Evolutionary conservation across 495 filamentous ascomycete genomes (phyloP).

Genomic region (Penicillium subrubescens): DNA sequence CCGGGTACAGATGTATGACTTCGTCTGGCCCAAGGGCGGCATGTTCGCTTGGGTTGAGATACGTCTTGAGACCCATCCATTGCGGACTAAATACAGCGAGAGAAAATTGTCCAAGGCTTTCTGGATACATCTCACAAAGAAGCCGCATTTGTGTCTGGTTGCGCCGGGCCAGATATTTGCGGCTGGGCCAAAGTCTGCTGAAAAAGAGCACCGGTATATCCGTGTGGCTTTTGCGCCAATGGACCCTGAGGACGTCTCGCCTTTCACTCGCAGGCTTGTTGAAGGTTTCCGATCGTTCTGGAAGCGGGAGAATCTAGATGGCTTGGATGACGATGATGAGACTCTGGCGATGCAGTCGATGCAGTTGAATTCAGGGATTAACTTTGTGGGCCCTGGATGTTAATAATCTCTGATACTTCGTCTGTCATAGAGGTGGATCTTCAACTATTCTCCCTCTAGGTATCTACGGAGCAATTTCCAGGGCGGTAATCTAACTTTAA

Average conservation of each 20-base stretch:
- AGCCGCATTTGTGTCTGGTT: constrained; percentile 66
- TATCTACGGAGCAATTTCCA: not conserved
- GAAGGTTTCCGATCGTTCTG: constrained; percentile 74
- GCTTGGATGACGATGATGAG: constrained; percentile 56
- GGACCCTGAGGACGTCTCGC: constrained; percentile 63
- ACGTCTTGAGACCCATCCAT: constrained; percentile 69
- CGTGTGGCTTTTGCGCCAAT: constrained; percentile 88
- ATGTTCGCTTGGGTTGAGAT: constrained; percentile 90
- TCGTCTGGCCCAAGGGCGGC: constrained; percentile 78
- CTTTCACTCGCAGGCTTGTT: constrained; percentile 61
- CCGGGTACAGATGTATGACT: constrained; percentile 70
- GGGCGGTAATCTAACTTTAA: not conserved
- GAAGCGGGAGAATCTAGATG: constrained; percentile 64
- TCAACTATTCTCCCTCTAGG: not conserved
- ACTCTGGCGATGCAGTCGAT: constrained; percentile 18
- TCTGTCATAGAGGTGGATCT: not conserved
- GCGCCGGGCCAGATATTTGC: constrained; percentile 72
- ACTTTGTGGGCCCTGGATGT: constrained; percentile 32
- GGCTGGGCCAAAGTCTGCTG: constrained; percentile 53
- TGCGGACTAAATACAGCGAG: constrained; percentile 50
- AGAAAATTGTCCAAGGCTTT: constrained; percentile 59
- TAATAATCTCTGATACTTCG: not conserved
- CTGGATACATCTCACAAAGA: constrained; percentile 71
- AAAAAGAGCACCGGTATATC: constrained; percentile 63
- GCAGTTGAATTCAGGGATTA: constrained; percentile 16